Conservation (phyloP, 129 eudicot genomes). For the Scalesia atractyloides region DNA sequence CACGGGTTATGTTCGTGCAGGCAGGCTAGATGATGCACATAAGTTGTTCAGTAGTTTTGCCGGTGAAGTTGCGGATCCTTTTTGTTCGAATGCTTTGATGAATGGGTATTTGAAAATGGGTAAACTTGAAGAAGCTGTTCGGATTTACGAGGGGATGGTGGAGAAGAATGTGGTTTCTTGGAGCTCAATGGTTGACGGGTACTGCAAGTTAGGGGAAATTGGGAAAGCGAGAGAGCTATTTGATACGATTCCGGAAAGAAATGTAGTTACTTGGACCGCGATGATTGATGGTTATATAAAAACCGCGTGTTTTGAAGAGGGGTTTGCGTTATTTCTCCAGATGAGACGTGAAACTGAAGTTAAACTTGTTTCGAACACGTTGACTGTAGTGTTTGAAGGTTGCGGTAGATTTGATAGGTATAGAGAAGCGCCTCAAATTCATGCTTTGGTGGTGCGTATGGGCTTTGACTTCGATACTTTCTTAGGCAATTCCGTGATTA, state of each 20-base stretch:
- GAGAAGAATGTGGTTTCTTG: constrained; percentile 76
- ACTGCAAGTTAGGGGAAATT: constrained; percentile 57
- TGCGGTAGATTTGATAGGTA: constrained; percentile 58
- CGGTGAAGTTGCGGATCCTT: constrained; percentile 60
- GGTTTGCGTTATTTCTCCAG: constrained; percentile 50
- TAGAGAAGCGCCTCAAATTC: constrained; percentile 64
- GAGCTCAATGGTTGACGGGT: constrained; percentile 87
- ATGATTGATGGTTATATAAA: constrained; percentile 82
- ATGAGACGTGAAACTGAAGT: constrained; percentile 58
- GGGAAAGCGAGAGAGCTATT: constrained; percentile 63
- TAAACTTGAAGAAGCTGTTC: constrained; percentile 48
- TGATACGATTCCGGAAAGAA: constrained; percentile 53
- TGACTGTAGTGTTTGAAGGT: constrained; percentile 59
- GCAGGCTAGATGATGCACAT: constrained; percentile 56
- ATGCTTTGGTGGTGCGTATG: constrained; percentile 49
- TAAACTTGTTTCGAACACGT: constrained; percentile 37
- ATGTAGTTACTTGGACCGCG: constrained; percentile 66
- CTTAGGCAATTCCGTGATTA: constrained; percentile 63
- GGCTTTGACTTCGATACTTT: constrained; percentile 63
- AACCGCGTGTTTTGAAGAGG: constrained; percentile 49
- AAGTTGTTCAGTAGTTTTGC: constrained; percentile 41
- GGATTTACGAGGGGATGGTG: constrained; percentile 56
- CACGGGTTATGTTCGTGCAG: constrained; percentile 55
- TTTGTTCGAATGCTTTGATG: constrained; percentile 63
- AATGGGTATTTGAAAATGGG: constrained; percentile 69